Percentiles rank a stretch among this genome's conserved stretches.
Evolutionary conservation across 768 basidiomycete species (phyloP).

Genomic region (Gloeostereum incarnatum): DNA sequence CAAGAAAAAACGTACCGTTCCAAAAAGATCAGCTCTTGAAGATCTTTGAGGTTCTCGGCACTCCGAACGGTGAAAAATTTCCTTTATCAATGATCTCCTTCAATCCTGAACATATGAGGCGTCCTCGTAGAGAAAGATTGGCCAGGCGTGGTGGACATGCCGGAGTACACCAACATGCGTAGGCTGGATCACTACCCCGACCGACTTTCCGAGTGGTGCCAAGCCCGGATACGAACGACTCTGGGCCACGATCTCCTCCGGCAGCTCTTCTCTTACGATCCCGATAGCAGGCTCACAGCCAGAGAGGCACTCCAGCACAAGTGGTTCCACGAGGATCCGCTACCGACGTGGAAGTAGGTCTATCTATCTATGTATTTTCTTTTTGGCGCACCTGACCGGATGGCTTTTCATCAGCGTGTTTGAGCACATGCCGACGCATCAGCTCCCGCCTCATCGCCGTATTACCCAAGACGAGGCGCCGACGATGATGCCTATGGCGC

Average conservation of each 20-base stretch:
- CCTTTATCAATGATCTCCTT: background rate
- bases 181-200: conserved; percentile 57
- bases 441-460: conserved; percentile 77
- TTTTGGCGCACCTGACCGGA: conserved; percentile 1
- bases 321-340: conserved; percentile 92
- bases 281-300: conserved; percentile 77
- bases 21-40: conserved; percentile 91
- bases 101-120: conserved; percentile 4
- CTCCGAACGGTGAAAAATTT: conserved; percentile 67
- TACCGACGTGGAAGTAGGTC: conserved; percentile 76
- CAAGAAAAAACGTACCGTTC: conserved; percentile 96
- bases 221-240: conserved; percentile 45
- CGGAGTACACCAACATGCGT: conserved; percentile 79
- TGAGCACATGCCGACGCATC: conserved; percentile 47
- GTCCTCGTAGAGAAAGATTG: conserved; percentile 79
- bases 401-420: conserved; percentile 50
- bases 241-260: conserved; percentile 79
- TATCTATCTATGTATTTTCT: conserved; percentile 1
- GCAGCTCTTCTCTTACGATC: conserved; percentile 84
- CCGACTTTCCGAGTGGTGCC: conserved; percentile 72
- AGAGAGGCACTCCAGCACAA: conserved; percentile 72
- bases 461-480: conserved; percentile 92
- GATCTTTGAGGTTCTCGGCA: conserved; percentile 94
- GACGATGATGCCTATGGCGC: conserved; percentile 71
- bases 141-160: conserved; percentile 80